Percentiles rank a stretch among this genome's conserved stretches.
Evolutionary conservation across 352 stramenopile species (phyloP).

Genomic region (Globisporangium abappressorium): DNA sequence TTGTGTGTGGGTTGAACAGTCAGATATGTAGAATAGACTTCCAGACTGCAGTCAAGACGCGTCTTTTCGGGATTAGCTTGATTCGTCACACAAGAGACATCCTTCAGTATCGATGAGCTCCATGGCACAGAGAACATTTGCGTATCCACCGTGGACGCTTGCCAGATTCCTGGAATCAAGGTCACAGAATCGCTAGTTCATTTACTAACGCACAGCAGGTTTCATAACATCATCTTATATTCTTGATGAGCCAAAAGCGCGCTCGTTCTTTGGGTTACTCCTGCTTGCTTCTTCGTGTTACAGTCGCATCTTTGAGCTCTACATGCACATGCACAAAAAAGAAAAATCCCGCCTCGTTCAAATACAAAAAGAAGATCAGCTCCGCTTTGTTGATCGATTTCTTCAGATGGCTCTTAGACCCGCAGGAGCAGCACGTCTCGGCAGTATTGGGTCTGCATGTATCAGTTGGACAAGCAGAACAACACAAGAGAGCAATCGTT

Average conservation of each 20-base stretch:
- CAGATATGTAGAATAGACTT: neutral
- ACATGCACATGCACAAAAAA: slow-evolving; percentile 2
- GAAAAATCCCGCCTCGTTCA: neutral
- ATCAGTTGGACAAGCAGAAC: slow-evolving; percentile 15
- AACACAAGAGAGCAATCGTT: slow-evolving; percentile 10
- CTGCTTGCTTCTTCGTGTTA: neutral
- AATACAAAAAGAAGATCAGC: neutral
- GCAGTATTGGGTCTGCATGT: slow-evolving; percentile 17
- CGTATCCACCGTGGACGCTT: neutral
- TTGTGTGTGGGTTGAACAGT: neutral
- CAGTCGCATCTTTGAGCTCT: neutral
- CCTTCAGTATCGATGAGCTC: neutral
- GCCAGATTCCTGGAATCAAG: neutral
- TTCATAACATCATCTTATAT: slow-evolving; percentile 11
- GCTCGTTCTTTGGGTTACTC: neutral
- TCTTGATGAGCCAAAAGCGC: slow-evolving; percentile 6
- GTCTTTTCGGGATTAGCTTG: neutral
- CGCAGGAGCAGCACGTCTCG: slow-evolving; percentile 22
- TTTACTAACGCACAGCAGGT: neutral
- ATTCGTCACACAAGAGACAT: neutral
- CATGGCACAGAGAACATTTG: neutral
- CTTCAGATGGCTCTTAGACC: slow-evolving; percentile 10
- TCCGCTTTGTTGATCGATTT: neutral
- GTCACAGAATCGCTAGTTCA: neutral
- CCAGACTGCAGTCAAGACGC: neutral